These are phyloP conservation scores for Pythium pectinolyticum DNA, from an alignment of 352 stramenopile species.

Conservation along the genomic window DNA sequence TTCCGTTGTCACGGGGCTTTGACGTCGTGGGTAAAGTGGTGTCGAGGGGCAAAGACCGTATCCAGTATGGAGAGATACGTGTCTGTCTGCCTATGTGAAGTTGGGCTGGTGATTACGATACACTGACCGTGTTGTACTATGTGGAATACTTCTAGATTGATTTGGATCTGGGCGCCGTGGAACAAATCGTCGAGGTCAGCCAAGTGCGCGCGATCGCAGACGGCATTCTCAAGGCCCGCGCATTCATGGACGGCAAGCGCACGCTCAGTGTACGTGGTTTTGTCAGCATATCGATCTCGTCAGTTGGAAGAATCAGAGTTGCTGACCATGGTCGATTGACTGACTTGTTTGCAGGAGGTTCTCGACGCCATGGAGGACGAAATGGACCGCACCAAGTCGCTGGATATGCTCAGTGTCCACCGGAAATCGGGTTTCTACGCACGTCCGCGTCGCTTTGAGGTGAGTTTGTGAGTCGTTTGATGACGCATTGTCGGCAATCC, in stretches of 20 bases:
- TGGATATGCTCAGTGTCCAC: constrained; percentile 59
- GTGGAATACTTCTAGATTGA: constrained; percentile 47
- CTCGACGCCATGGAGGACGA: constrained; percentile 64
- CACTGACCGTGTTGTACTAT: not conserved
- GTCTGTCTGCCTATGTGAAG: no score
- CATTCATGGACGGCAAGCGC: constrained; percentile 63
- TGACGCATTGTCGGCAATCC: no score
- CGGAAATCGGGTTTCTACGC: constrained; percentile 75
- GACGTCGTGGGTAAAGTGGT: constrained; percentile 78
- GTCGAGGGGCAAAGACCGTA: constrained; percentile 63
- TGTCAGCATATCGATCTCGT: not conserved
- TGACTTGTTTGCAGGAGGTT: constrained; percentile 41
- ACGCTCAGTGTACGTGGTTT: constrained; percentile 38
- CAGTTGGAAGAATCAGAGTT: no score
- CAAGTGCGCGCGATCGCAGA: constrained; percentile 86
- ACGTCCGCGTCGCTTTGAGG: constrained; percentile 80
- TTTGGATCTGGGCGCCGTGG: constrained; percentile 79
- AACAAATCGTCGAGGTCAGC: constrained; percentile 89
- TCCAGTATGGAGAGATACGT: constrained; percentile 85
- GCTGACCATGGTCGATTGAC: no score
- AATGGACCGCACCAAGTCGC: constrained; percentile 57
- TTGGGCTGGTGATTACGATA: no score
- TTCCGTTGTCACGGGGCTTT: constrained; percentile 56
- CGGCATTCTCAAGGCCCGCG: constrained; percentile 49
- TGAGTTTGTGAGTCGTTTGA: constrained; percentile 22